Evolutionary conservation across 306 rosid species (phyloP).

Genomic region (Morella rubra): DNA sequence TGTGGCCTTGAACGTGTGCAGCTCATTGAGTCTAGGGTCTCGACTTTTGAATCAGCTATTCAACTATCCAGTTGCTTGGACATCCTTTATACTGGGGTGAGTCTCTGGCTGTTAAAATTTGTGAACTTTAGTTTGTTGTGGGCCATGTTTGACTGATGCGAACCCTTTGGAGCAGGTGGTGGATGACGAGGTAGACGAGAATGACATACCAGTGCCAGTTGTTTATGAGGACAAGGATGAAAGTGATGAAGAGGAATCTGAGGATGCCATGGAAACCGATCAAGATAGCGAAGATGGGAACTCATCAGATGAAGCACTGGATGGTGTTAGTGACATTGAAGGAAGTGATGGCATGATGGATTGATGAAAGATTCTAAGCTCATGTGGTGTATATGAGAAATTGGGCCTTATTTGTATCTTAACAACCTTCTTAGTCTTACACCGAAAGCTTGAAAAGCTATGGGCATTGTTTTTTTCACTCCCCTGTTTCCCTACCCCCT

Average conservation of each 20-base stretch:
- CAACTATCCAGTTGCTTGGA: slow-evolving; percentile 71
- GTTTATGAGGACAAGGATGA: slow-evolving; percentile 62
- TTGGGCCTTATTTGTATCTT: background rate
- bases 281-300: slow-evolving; percentile 35
- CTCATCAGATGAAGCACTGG: slow-evolving; percentile 38
- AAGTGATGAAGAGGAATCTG: slow-evolving; percentile 57
- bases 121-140: background rate
- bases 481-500: too few species aligned
- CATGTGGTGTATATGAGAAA: background rate
- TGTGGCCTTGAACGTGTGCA: slow-evolving; percentile 31
- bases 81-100: slow-evolving; percentile 59
- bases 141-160: slow-evolving; percentile 7
- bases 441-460: too few species aligned
- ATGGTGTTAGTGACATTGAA: slow-evolving; percentile 45
- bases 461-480: too few species aligned
- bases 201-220: slow-evolving; percentile 36
- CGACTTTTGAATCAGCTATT: slow-evolving; percentile 59
- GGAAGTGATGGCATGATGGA: slow-evolving; percentile 45
- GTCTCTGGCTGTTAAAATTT: slow-evolving; percentile 7
- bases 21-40: slow-evolving; percentile 77
- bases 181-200: slow-evolving; percentile 52
- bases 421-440: background rate
- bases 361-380: slow-evolving; percentile 9
- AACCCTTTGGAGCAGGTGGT: slow-evolving; percentile 39
- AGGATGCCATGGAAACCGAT: slow-evolving; percentile 73